A percentile compares a stretch with the other conserved stretches of the same genome.
Evolutionary conservation across 371 early-diverging fungal genomes (phyloP).

Genomic region (Mortierella sp.): DNA sequence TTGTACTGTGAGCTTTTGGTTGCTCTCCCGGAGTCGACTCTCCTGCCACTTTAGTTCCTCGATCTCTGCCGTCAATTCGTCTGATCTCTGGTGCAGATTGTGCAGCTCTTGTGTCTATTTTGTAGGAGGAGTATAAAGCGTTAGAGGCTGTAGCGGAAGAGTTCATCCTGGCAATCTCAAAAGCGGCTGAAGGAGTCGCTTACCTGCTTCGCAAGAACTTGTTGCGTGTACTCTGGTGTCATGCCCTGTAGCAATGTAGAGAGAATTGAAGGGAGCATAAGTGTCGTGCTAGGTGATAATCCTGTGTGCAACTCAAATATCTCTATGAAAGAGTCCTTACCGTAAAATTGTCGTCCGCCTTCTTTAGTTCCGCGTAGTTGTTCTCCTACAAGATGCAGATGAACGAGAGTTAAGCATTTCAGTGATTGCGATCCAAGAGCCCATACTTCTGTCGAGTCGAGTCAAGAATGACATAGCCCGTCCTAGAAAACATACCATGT

Average conservation of each 20-base stretch:
- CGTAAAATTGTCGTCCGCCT: conserved; percentile 27
- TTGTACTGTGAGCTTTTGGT: conserved; percentile 24
- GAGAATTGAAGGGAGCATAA: neutral
- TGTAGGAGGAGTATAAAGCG: neutral
- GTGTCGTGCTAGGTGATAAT: conserved; percentile 5
- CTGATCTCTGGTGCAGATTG: conserved; percentile 45
- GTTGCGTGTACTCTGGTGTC: conserved; percentile 50
- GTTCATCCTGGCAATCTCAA: neutral
- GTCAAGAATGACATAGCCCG: neutral
- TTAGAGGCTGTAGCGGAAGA: neutral
- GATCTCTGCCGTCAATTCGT: conserved; percentile 42
- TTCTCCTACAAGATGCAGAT: conserved; percentile 2
- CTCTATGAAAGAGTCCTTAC: neutral
- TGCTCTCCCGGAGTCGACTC: conserved; percentile 40
- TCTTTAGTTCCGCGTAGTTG: conserved; percentile 22
- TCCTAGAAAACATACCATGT: neutral
- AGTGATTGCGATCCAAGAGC: neutral
- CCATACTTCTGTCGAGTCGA: neutral
- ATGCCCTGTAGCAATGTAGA: conserved; percentile 28
- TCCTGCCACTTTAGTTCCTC: conserved; percentile 55
- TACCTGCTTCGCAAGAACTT: conserved; percentile 45
- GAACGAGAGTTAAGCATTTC: neutral
- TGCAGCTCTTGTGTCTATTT: conserved; percentile 46
- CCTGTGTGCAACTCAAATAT: conserved; percentile 10
- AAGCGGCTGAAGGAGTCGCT: neutral